Evolutionary conservation across 176 grass and related monocot genomes (phyloP), one percentile per base, ranked within the genome.

Genomic region (Triticum monococcum): DNA sequence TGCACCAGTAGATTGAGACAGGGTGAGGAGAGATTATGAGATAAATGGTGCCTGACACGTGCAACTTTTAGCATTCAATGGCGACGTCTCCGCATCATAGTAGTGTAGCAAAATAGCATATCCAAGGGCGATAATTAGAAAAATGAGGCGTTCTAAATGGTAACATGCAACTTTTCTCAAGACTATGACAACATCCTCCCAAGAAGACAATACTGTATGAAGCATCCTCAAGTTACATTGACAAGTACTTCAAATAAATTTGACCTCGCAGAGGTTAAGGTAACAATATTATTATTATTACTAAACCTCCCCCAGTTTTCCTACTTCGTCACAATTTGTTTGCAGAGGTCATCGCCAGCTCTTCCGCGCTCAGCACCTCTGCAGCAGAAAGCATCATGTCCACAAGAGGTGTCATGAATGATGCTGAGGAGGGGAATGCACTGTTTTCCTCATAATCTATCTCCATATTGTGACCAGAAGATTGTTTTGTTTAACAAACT

Each of bases 281-380:
- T 68, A 83, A 25, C 13, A 31, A 84, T 69, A 56, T 20, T 56
- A 16, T 56, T 50, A 18, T 56, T 56, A 20, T 56, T 56, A 18
- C 48, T 20, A 37, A 2, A 9, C 3, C 75, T 36, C 54, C 18
- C 33, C n/a, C 20, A 36, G 9, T 56, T 35, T 81, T 72, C 64
- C 54, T 60, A 77, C 64, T 86, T 20, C 54, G 12, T 16, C 60
- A 17, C 17, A 56, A 5, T 14, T 50, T 16, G 1, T 50, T 50
- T 52, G 48, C 48, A 52, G 48, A 52, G 48, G 48, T 16, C 54
- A 20, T 57, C 2, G 33, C 12, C 40, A 85, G 22, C 80, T 91
- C 81, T 52, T 92, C 77, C 20, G 12, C 54, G 17, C 17, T 78
- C 8, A 91, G 22, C 7, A 68, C 56, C 48, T 87, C 77, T 10